Conservation (phyloP, 441 rosid genomes). For the Populus hybrid region DNA sequence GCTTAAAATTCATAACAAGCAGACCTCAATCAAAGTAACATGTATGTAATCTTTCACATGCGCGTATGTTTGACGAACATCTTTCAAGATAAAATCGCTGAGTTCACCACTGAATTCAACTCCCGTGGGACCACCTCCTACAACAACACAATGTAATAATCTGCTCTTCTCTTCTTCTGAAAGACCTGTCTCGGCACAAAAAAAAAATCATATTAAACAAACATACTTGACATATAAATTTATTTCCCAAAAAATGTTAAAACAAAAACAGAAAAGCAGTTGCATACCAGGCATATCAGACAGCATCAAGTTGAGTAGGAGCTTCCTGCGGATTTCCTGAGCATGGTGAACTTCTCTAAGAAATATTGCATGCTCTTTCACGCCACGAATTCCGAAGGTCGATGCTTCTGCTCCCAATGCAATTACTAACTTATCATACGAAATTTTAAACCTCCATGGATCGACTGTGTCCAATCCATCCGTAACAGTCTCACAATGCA, state of each 20-base stretch:
- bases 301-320: conserved; percentile 84
- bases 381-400: conserved; percentile 79
- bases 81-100: conserved; percentile 79
- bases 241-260: neutral
- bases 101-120: conserved; percentile 95
- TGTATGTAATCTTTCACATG: conserved; percentile 77
- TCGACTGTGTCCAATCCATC: conserved; percentile 44
- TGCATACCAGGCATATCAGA: conserved; percentile 73
- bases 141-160: conserved; percentile 81
- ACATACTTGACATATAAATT: neutral
- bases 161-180: conserved; percentile 73
- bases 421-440: conserved; percentile 74
- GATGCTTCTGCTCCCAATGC: conserved; percentile 82
- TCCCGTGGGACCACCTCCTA: conserved; percentile 94
- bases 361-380: conserved; percentile 63
- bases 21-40: conserved; percentile 88
- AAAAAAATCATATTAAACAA: neutral
- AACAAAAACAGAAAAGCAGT: neutral
- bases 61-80: conserved; percentile 73
- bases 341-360: conserved; percentile 94
- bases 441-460: conserved; percentile 67
- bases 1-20: conserved; percentile 15
- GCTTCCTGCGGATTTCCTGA: conserved; percentile 79
- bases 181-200: conserved; percentile 43
- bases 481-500: conserved; percentile 68